Evolutionary conservation across 225 moss, liverwort and hornwort genomes (phyloP).

Genomic region (Neckera pumila): DNA sequence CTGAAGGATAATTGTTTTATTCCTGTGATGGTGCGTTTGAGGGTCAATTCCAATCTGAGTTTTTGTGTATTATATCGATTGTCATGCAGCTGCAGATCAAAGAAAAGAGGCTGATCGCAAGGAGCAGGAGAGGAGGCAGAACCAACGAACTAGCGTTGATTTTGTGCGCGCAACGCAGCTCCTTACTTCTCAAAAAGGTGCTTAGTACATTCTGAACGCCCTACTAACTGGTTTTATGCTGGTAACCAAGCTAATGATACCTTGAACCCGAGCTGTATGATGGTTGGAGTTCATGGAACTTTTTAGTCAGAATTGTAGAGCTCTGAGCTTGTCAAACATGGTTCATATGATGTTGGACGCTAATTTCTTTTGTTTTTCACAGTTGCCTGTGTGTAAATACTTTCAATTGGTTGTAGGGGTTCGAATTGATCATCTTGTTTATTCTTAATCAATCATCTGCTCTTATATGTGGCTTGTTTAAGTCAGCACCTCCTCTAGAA

Average conservation of each 20-base stretch:
- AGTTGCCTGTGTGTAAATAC: not conserved
- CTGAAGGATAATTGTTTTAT: not conserved
- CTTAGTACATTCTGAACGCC: not conserved
- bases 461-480: not conserved
- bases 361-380: not conserved
- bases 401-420: not conserved
- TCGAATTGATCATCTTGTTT: not conserved
- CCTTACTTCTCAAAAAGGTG: constrained; percentile 43
- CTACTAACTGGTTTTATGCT: not conserved
- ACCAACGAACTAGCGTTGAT: constrained; percentile 60
- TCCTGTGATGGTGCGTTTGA: not conserved
- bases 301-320: not conserved
- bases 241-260: not conserved
- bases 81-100: constrained; percentile 37
- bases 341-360: not conserved
- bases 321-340: not conserved
- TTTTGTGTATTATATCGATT: not conserved
- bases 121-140: constrained; percentile 81
- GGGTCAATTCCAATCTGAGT: not conserved
- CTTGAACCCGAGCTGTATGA: not conserved
- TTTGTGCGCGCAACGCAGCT: constrained; percentile 75
- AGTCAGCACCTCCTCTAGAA: not conserved
- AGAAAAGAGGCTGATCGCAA: constrained; percentile 72
- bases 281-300: not conserved
- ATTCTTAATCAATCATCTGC: not conserved